Percentiles rank a stretch among this genome's conserved stretches.
These are phyloP conservation scores for Neonectria hederae DNA, from an alignment of 2,329 filamentous ascomycete species.

Conservation along the genomic window DNA sequence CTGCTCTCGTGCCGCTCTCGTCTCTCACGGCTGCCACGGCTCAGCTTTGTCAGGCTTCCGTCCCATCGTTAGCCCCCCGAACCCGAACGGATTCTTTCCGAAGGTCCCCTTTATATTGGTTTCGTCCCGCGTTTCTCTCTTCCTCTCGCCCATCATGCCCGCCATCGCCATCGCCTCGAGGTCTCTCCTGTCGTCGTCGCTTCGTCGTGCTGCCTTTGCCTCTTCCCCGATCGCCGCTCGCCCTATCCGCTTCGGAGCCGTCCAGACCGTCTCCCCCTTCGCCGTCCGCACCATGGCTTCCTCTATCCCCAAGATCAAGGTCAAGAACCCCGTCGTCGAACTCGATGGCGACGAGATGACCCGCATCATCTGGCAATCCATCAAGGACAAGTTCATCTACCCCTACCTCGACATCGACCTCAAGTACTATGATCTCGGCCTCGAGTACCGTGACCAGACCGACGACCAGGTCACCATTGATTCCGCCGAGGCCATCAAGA, in stretches of 20 bases:
- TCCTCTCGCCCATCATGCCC: slow-evolving; percentile 42
- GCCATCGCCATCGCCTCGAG: slow-evolving; percentile 44
- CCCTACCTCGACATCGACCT: slow-evolving; percentile 97
- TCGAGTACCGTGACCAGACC: slow-evolving; percentile 95
- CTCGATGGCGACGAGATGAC: slow-evolving; percentile 98
- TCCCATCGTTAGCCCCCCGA: slow-evolving; percentile 16
- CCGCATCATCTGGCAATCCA: slow-evolving; percentile 97
- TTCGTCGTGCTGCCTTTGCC: slow-evolving; percentile 42
- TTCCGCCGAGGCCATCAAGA: slow-evolving; percentile 96
- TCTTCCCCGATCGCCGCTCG: slow-evolving; percentile 38
- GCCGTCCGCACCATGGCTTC: slow-evolving; percentile 71
- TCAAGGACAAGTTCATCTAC: slow-evolving; percentile 98
- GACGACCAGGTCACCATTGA: slow-evolving; percentile 96
- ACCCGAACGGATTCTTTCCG: slow-evolving; percentile 27
- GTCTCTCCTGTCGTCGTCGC: slow-evolving; percentile 44
- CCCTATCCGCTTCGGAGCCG: slow-evolving; percentile 51
- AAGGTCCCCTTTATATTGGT: slow-evolving; percentile 37
- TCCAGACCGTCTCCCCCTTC: slow-evolving; percentile 63
- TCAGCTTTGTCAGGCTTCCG: slow-evolving; percentile 20
- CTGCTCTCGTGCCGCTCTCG: too few species aligned
- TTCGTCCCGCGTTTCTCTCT: slow-evolving; percentile 35
- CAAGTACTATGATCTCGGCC: slow-evolving; percentile 96
- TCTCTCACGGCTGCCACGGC: slow-evolving; percentile 31
- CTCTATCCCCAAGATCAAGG: slow-evolving; percentile 85
- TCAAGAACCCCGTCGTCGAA: slow-evolving; percentile 99